These are phyloP conservation scores for Hondaea fermentalgiana DNA, from an alignment of 108 stramenopile genomes.

Conservation along the genomic window DNA sequence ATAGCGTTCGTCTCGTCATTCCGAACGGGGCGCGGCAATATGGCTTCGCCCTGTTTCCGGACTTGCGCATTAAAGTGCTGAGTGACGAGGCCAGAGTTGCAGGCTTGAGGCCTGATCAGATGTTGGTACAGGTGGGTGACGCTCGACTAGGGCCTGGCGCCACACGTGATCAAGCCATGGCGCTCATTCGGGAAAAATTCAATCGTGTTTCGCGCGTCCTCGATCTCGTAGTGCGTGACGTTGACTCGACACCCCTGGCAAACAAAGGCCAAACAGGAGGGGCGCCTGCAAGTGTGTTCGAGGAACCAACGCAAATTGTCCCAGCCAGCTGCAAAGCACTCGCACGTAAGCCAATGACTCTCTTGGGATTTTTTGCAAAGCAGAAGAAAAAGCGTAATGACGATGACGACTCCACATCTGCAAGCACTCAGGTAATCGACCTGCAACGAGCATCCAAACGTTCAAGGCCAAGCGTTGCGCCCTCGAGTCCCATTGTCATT, in stretches of 20 bases:
- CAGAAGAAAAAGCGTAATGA: background rate
- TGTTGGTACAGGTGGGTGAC: background rate
- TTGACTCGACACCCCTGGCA: background rate
- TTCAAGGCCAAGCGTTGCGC: background rate
- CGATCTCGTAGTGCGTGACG: background rate
- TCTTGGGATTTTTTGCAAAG: background rate
- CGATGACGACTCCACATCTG: no score
- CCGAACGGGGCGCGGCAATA: background rate
- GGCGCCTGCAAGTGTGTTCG: background rate
- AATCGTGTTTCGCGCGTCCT: background rate
- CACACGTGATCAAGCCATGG: background rate
- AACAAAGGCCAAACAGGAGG: background rate
- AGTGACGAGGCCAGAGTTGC: background rate
- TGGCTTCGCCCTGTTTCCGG: background rate
- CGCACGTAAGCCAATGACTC: background rate
- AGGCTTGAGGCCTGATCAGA: background rate
- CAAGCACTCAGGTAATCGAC: no score
- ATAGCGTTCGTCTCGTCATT: background rate
- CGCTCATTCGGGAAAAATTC: background rate
- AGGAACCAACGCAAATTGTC: background rate
- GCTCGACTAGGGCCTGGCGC: background rate
- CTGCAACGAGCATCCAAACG: background rate
- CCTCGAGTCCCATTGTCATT: background rate
- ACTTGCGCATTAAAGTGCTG: background rate
- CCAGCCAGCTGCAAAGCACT: background rate